A percentile compares a stretch with the other conserved stretches of the same genome.
phyloP scores from a whole-genome alignment of 108 stramenopile genomes.

The Skeletonema marinoi region DNA sequence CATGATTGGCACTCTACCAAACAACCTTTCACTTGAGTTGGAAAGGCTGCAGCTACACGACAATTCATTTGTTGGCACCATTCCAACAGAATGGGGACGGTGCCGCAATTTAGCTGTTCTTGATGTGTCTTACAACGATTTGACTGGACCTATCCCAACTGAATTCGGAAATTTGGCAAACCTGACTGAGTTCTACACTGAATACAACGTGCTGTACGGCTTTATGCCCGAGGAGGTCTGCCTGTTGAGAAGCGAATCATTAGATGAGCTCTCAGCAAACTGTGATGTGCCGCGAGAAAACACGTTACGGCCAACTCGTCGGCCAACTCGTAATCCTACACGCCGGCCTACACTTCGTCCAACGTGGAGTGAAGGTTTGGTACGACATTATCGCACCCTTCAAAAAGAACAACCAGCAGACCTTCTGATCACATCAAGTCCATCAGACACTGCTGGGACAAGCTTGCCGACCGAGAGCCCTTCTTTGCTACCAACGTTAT shows the following conservation, averaged over 20 bases:
- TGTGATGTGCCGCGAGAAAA: background rate
- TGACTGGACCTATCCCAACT: conserved; percentile 17
- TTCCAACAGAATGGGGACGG: background rate
- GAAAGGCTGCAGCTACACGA: conserved; percentile 1
- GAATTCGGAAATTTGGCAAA: conserved; percentile 9
- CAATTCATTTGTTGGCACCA: conserved; percentile 4
- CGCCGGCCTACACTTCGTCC: background rate
- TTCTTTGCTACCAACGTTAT: background rate
- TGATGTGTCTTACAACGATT: conserved; percentile 2
- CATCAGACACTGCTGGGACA: background rate
- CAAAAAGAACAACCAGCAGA: background rate
- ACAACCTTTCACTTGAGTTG: background rate
- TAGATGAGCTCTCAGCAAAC: conserved; percentile 1
- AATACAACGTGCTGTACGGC: conserved; percentile 2
- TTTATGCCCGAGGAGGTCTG: conserved; percentile 17
- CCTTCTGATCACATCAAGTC: background rate
- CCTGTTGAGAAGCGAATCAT: background rate
- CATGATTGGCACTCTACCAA: conserved; percentile 2
- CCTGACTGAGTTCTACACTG: conserved; percentile 9
- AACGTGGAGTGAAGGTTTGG: background rate
- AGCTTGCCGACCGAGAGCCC: background rate
- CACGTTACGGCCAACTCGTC: background rate
- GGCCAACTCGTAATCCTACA: background rate
- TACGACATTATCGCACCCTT: conserved; percentile 1
- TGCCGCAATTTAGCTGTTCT: conserved; percentile 1